These are phyloP conservation scores for Solanum bulbocastanum DNA, from an alignment of 257 asterid species.

Conservation along the genomic window DNA sequence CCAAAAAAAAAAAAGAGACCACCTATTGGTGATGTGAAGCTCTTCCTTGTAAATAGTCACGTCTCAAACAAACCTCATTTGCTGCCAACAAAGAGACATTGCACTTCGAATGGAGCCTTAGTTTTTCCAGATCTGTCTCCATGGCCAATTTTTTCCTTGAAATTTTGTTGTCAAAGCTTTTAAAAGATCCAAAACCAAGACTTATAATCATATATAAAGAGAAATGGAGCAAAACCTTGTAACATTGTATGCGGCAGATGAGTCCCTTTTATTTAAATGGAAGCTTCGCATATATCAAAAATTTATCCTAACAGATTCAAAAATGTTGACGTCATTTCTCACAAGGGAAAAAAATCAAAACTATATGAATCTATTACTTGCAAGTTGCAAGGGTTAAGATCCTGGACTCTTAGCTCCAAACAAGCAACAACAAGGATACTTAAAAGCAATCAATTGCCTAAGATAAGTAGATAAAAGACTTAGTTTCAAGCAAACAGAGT, in stretches of 20 bases:
- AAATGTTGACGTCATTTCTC: background rate
- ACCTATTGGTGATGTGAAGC: background rate
- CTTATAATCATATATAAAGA: background rate
- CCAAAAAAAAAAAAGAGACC: background rate
- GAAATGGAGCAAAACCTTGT: background rate
- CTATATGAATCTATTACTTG: background rate
- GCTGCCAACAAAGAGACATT: background rate
- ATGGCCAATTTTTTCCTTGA: background rate
- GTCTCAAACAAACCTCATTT: background rate
- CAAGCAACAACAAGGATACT: background rate
- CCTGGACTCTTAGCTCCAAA: background rate
- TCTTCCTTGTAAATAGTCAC: background rate
- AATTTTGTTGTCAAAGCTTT: background rate
- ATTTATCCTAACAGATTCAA: background rate
- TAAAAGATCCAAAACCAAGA: background rate
- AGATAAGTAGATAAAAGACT: background rate
- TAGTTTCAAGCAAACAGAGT: background rate
- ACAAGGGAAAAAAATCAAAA: background rate
- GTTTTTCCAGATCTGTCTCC: background rate
- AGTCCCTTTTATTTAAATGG: background rate
- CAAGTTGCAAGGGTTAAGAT: background rate
- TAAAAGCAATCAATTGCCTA: background rate
- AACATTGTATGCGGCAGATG: background rate
- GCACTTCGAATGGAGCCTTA: background rate
- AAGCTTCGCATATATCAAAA: background rate